phyloP scores from a whole-genome alignment of 495 filamentous ascomycete genomes.

The Penicillium pulvis region DNA sequence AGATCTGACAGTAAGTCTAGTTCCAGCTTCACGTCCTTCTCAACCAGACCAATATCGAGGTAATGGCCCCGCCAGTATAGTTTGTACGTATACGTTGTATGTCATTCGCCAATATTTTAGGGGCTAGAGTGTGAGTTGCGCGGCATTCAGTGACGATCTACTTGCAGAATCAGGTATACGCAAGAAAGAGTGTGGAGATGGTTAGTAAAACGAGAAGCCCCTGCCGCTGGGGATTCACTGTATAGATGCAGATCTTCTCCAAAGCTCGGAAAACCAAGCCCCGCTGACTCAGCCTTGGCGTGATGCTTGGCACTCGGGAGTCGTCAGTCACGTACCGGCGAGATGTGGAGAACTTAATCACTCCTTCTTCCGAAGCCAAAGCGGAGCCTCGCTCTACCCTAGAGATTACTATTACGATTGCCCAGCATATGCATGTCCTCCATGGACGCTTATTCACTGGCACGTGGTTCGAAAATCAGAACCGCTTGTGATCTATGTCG shows the following conservation, averaged over 20 bases:
- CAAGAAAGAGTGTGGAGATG: background rate
- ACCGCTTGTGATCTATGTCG: slow-evolving; percentile 34
- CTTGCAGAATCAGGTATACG: too few relatives aligned
- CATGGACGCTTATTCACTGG: slow-evolving; percentile 1
- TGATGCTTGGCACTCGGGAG: background rate
- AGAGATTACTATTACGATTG: background rate
- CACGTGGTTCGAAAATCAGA: slow-evolving; percentile 17
- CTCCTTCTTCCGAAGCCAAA: background rate
- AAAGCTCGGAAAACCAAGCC: background rate
- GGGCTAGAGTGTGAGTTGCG: too few relatives aligned
- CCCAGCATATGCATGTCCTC: background rate
- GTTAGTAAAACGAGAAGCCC: background rate
- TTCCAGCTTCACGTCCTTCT: too few relatives aligned
- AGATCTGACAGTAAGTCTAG: too few relatives aligned
- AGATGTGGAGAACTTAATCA: background rate
- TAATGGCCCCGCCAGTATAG: too few relatives aligned
- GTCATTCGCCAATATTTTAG: too few relatives aligned
- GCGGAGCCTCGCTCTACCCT: background rate
- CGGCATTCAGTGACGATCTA: too few relatives aligned
- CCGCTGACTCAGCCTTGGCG: background rate
- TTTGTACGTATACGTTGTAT: too few relatives aligned
- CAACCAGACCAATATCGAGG: too few relatives aligned
- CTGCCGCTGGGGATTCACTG: background rate
- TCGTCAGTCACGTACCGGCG: background rate
- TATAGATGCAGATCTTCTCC: background rate